Percentiles rank a stretch among this genome's conserved stretches.
Evolutionary conservation across 768 basidiomycete genomes (phyloP).

Genomic region (Lentinula sp.): DNA sequence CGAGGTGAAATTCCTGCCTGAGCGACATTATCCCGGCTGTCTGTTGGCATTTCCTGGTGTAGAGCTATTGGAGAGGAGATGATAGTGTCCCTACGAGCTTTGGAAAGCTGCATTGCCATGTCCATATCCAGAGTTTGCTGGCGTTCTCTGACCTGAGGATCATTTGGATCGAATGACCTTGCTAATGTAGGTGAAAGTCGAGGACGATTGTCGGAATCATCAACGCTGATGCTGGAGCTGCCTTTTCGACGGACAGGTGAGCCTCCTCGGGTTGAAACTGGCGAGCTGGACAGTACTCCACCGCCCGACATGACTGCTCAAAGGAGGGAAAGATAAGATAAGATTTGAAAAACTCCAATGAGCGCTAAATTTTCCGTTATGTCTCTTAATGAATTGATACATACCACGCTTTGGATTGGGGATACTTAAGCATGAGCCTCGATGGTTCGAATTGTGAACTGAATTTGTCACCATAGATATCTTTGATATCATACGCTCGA

Average conservation of each 20-base stretch:
- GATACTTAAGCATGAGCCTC: too few relatives aligned
- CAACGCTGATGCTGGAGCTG: conserved; percentile 31
- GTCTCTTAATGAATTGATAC: too few relatives aligned
- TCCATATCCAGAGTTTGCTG: conserved; percentile 94
- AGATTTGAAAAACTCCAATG: neutral
- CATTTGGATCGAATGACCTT: conserved; percentile 61
- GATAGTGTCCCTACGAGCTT: conserved; percentile 61
- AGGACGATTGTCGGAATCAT: conserved; percentile 31
- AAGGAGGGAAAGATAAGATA: neutral
- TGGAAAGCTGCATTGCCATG: conserved; percentile 78
- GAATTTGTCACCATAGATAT: too few relatives aligned
- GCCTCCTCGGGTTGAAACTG: conserved; percentile 30
- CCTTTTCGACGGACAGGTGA: conserved; percentile 34
- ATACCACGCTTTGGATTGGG: too few relatives aligned
- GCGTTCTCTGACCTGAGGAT: conserved; percentile 74
- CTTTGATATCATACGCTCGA: too few relatives aligned
- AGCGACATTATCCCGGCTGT: conserved; percentile 15
- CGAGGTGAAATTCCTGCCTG: conserved; percentile 40
- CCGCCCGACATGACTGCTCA: neutral
- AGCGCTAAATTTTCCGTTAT: neutral
- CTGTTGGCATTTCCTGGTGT: conserved; percentile 19
- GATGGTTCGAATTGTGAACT: too few relatives aligned
- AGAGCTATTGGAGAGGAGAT: conserved; percentile 22
- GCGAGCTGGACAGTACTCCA: conserved; percentile 29
- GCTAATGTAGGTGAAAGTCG: conserved; percentile 58